phyloP scores from a whole-genome alignment of 2,329 filamentous ascomycete species.

The Microdochium bolleyi region DNA sequence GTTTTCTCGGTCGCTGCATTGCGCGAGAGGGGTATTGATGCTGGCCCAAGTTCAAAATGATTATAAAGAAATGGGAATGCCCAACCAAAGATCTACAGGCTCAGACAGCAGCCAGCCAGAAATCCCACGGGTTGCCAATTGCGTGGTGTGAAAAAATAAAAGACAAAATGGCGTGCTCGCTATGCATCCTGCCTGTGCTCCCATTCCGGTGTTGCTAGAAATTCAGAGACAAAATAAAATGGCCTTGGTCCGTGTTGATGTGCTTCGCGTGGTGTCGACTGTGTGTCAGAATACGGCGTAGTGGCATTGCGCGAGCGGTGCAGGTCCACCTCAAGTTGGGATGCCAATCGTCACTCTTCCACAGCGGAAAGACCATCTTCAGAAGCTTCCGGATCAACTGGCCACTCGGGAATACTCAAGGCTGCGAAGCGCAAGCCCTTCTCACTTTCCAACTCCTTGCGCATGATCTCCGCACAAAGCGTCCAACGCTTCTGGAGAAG shows the following conservation, averaged over 20 bases:
- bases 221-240: not conserved
- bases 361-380: conserved; percentile 13
- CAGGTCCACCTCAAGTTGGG: not conserved
- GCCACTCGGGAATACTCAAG: conserved; percentile 31
- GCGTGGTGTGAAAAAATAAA: not conserved
- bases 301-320: too few species aligned
- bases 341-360: conserved; percentile 5
- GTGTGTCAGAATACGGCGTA: too few species aligned
- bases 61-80: not conserved
- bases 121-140: not conserved
- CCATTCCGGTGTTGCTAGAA: not conserved
- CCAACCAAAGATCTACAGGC: not conserved
- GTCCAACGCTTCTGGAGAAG: conserved; percentile 42
- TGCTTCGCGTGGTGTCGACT: too few species aligned
- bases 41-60: not conserved
- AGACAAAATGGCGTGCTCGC: not conserved
- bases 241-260: too few species aligned
- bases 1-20: not conserved
- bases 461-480: conserved; percentile 42
- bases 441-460: conserved; percentile 40
- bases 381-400: conserved; percentile 16
- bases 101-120: not conserved
- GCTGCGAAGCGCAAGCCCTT: conserved; percentile 33
- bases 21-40: not conserved
- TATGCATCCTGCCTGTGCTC: not conserved